Evolutionary conservation across 2,329 filamentous ascomycete species (phyloP), one percentile per base, ranked within the genome.

Genomic region (Calonectria hongkongensis): DNA sequence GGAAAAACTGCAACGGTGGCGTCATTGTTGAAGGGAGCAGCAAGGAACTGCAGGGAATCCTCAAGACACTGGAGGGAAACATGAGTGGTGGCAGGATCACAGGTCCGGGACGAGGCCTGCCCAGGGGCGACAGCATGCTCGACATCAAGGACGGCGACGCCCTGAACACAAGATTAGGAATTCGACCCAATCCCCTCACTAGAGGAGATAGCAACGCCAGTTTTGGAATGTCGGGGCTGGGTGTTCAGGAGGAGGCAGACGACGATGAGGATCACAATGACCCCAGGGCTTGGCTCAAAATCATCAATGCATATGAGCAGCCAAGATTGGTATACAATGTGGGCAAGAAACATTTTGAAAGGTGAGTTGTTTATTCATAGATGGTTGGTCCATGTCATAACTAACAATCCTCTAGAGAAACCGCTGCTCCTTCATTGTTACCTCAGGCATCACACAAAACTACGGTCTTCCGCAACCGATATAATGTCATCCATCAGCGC

Each of bases 401-500:
- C 77, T 82, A 69, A 81, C 79, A 63, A 18, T 33, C 27, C 21
- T 48, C 16, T 76, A 93, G 91, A 80, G 89, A 93, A 66, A 87
- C 88, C 4, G 88, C 89, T 15, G 92, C 92, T 75, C 90, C 94
- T 16, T 93, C 93, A 1, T 82, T 96, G 48, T 87, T 99, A 74
- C 95, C 97, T 0, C 87, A 91, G 10, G 92, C 95, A 18, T 91
- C 92, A 7, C 94, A 96, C 80, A 98, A 98, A 83, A 98, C 95
- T 2, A 88, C 92, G 3, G 87, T 97, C 54, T 98, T 98, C 85
- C 92, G 95, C 76, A 96, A 98, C 82, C 91, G 96, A 74, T 98
- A 97, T 83, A 94, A 98, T 79, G 90, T 98, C 68, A 93, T 98
- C 64, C 94, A 98, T 82, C 96, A 98, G 83, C 93, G 97, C 21